Base-by-base conservation (phyloP, 345 rosid species). In the Dipteronia sinensis region DNA sequence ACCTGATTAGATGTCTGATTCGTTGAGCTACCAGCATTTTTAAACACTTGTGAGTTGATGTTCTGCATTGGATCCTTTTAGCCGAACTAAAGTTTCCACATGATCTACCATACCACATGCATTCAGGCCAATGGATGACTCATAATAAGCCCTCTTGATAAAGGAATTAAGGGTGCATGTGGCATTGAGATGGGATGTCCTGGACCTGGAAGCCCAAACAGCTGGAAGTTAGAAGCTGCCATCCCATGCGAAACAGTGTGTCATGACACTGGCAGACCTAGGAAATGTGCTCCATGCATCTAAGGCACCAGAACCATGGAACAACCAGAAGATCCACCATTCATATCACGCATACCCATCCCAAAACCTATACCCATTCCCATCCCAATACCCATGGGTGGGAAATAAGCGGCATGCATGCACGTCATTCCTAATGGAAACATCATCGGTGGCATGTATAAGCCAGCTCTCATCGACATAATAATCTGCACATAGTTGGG, bases 401-500 rank as follows among this genome's bases (percentile, higher is more conserved):
- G 78, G 80, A 80, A 88, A 66, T 81, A 89, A 84, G 88, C 89
- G 53, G 88, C 81, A 62, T 82, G 93, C 87, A 89, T 80, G 46
- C 83, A 94, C 63, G 83, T 93, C 87, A 92, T 86, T 82, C 91
- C 95, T 0, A 88, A 75, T 19, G 93, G 89, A 55, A 85, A 78
- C 92, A 93, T 88, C 91, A 91, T 86, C 6, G 92, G 90, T 70
- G 92, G 90, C 94, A 92, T 82, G 84, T 87, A 90, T 61, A 90
- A 80, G 67, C 98, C 93, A 79, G 90, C 81, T 66, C 91, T 90
- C 97, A 89, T 87, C 29, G 98, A 88, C 98, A 93, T 90, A 49
- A 95, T 90, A 49, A 95, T 83, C 97, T 95, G 89, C 83, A 71
- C 3, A 72, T 72, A 72, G 16, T 65, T 68, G 61, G 73, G 12